phyloP scores from a whole-genome alignment of 768 basidiomycete genomes.

The Boletus insuetus region DNA sequence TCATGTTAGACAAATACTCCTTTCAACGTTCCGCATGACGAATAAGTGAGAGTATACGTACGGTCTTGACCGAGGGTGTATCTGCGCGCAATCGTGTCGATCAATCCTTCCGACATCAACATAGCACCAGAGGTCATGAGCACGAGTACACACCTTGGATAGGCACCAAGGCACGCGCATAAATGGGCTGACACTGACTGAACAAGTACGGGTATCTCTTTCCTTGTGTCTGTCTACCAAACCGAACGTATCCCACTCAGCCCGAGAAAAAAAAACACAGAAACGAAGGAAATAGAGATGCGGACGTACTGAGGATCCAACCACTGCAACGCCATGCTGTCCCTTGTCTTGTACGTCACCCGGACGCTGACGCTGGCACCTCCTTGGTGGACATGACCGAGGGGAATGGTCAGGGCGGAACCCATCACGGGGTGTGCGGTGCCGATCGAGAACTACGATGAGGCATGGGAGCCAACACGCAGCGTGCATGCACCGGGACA shows the following conservation, averaged over 20 bases:
- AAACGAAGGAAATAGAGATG: background rate
- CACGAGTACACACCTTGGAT: background rate
- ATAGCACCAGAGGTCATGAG: background rate
- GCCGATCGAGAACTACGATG: constrained; percentile 50
- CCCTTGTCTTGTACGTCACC: constrained; percentile 70
- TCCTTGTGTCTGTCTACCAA: background rate
- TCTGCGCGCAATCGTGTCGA: background rate
- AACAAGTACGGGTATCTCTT: background rate
- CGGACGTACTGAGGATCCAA: constrained; percentile 65
- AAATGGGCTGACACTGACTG: background rate
- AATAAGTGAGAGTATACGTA: background rate
- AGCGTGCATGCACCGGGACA: background rate
- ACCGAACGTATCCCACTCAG: background rate
- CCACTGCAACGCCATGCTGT: constrained; percentile 84
- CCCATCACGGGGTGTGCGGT: constrained; percentile 70
- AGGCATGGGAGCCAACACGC: constrained; percentile 29
- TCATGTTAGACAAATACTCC: too few species aligned
- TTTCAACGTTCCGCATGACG: background rate
- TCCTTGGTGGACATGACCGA: constrained; percentile 35
- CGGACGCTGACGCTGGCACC: constrained; percentile 48
- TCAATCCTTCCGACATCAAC: too few species aligned
- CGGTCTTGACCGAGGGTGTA: background rate
- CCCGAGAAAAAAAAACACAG: background rate
- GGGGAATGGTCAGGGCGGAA: constrained; percentile 59
- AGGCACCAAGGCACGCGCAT: background rate